Percentiles rank a stretch among this genome's conserved stretches.
phyloP scores from a whole-genome alignment of 1,139 yeast species.

The Spathaspora sp. region DNA sequence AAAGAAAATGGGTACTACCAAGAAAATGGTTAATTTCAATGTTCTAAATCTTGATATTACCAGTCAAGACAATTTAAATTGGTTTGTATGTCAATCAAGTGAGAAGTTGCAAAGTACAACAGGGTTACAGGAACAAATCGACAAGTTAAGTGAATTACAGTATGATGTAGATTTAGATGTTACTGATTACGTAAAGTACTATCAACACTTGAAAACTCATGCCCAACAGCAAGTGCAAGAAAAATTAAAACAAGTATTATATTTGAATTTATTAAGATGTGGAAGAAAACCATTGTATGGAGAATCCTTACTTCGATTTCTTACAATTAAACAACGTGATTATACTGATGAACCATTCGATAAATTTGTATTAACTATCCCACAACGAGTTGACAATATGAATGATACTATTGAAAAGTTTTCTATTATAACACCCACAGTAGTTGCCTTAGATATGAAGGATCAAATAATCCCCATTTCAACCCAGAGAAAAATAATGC shows the following conservation, averaged over 20 bases:
- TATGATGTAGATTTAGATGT: slow-evolving; percentile 35
- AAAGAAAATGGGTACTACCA: slow-evolving; percentile 26
- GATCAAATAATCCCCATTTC: slow-evolving; percentile 50
- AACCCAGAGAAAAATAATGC: slow-evolving; percentile 29
- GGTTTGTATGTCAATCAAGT: slow-evolving; percentile 50
- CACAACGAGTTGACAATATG: slow-evolving; percentile 44
- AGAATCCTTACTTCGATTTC: slow-evolving; percentile 29
- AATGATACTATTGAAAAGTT: slow-evolving; percentile 64
- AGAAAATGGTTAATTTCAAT: slow-evolving; percentile 44
- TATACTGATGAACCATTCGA: slow-evolving; percentile 19
- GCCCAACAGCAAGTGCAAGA: slow-evolving; percentile 52
- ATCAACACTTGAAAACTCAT: slow-evolving; percentile 51
- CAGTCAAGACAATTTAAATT: slow-evolving; percentile 43
- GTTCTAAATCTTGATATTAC: slow-evolving; percentile 64
- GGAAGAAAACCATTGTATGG: slow-evolving; percentile 59
- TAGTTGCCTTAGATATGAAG: slow-evolving; percentile 74
- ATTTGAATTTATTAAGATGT: slow-evolving; percentile 66
- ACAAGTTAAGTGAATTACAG: slow-evolving; percentile 24
- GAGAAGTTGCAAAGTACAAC: slow-evolving; percentile 46
- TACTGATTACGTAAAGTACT: slow-evolving; percentile 59
- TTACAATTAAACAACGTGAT: slow-evolving; percentile 15
- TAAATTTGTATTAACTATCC: slow-evolving; percentile 29
- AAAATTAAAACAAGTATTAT: slow-evolving; percentile 55
- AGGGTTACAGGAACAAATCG: slow-evolving; percentile 46
- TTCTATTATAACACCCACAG: slow-evolving; percentile 87